Evolutionary conservation across 2,329 filamentous ascomycete genomes (phyloP), one percentile per base, ranked within the genome.

Genomic region (Diaporthe humulicola): DNA sequence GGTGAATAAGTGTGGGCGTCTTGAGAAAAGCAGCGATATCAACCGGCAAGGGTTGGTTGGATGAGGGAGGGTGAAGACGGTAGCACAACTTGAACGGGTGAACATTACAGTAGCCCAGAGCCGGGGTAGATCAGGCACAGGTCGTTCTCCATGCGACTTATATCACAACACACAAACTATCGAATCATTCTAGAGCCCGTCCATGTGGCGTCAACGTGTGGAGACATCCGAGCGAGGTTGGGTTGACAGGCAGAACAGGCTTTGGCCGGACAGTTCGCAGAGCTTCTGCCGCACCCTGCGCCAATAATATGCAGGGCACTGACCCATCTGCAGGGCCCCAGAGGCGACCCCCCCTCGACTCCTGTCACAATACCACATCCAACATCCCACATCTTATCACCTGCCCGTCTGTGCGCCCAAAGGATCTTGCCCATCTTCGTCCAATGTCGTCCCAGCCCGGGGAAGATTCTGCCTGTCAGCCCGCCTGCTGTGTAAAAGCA

Each of bases 361-460:
- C 48, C 48, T 54, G 64, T 69, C 64, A 69, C 64, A 67, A 52
- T 52, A 52, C 64, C 30, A 67, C 64, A 50, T 36, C 19, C 28
- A 22, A 22, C 61, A 38, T 36, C 19, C 28, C 30, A 22, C 61
- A 38, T 40, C 30, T 52, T 50, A 52, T 52, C 61, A 67, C 61
- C 42, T 42, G 61, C 19, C 12, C 38, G 48, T 69, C 64, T 69
- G 64, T 69, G 64, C 64, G 30, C 48, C 33, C 48, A 28, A 28
- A 30, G 33, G 45, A 69, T 69, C 64, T 69, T 69, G 64, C 64
- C 64, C 64, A 69, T 54, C 48, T 52, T 69, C 64, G 64, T 69
- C 64, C 64, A 69, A 69, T 54, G 48, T 69, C 15, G 33, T 69
- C 33, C 22, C 33, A 25, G 64, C 45, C 30, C 15, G 64, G 52